Evolutionary conservation across 495 filamentous ascomycete species (phyloP), one percentile per base, ranked within the genome.

Genomic region (Trichodelitschia bisporula): DNA sequence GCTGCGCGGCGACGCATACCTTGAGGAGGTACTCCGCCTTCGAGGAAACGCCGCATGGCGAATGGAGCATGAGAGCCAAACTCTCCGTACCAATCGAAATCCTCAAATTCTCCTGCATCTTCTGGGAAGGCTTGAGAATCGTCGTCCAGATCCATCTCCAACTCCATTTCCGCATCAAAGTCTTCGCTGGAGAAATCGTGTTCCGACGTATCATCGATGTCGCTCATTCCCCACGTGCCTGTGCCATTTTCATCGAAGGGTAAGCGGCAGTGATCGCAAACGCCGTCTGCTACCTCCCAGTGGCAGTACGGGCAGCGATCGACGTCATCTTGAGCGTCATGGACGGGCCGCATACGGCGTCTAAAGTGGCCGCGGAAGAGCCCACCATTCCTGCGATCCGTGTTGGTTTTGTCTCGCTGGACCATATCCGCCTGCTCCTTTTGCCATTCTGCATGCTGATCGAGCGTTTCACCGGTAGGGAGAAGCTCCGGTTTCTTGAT

Each of bases 301-400:
- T 48, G 38, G 37, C 72, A 78, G 6, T 40, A 21, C 11, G 72
- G 72, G 40, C 72, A 78, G 27, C 72, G 57, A 12, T 62, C 41
- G 3, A 77, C 60, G 6, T 57, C 58, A 45, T 78, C 72, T 38
- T 62, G 61, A 11, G 54, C 41, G 40, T 78, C 72, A 19, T 54
- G 45, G 15, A 76, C 49, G 8, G 43, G 43, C 5, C 38, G 38
- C 18, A 42, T 30, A 5, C 33, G 19, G 5, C 40, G 35, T 26
- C 48, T 62, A 44, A 78, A 78, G 33, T 57, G 58, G 14, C 70
- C 72, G 23, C 59, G 60, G 45, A 78, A 78, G 9, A 78, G 44
- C 13, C 71, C 71, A 4, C 65, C 66, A 26, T 42, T 55, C 17
- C 41, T 43, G 4, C 54, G 47, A 41, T 69, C 41, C 1, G 35